Conservation (phyloP, 768 basidiomycete genomes). For the Suillus subaureus region DNA sequence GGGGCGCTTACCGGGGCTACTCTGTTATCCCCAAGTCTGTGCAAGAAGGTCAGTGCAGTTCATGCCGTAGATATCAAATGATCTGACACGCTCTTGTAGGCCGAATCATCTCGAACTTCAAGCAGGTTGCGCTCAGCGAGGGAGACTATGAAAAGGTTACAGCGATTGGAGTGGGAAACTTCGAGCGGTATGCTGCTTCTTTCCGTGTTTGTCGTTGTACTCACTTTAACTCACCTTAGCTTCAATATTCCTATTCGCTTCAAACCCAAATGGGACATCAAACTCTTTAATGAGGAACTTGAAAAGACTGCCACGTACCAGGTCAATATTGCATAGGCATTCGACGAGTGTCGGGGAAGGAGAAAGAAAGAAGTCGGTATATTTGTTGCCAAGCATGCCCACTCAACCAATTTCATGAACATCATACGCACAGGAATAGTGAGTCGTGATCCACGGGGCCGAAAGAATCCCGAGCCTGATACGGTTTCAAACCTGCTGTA, state of each 20-base stretch:
- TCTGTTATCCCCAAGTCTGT: slow-evolving; percentile 88
- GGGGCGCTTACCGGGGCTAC: slow-evolving; percentile 75
- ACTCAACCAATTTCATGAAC: neutral
- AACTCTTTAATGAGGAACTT: slow-evolving; percentile 64
- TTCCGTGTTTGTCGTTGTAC: neutral
- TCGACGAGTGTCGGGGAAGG: neutral
- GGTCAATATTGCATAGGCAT: slow-evolving; percentile 34
- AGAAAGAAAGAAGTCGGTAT: neutral
- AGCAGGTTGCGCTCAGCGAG: slow-evolving; percentile 66
- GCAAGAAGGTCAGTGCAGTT: slow-evolving; percentile 43
- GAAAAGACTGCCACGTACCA: slow-evolving; percentile 45
- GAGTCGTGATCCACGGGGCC: neutral
- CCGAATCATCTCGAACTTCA: slow-evolving; percentile 76
- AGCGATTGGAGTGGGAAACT: slow-evolving; percentile 41
- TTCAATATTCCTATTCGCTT: slow-evolving; percentile 68
- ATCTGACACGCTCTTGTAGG: slow-evolving; percentile 28
- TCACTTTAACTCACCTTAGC: slow-evolving; percentile 7
- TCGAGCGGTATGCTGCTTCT: slow-evolving; percentile 30
- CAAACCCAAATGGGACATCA: slow-evolving; percentile 67
- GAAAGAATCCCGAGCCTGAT: neutral
- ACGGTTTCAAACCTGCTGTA: neutral
- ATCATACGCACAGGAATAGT: neutral
- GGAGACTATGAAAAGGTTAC: slow-evolving; percentile 63
- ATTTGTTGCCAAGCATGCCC: neutral
- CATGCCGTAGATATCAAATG: slow-evolving; percentile 8